A percentile compares a stretch with the other conserved stretches of the same genome.
phyloP scores from a whole-genome alignment of 164 flowering plant species.

The Nymphaea colorata region DNA sequence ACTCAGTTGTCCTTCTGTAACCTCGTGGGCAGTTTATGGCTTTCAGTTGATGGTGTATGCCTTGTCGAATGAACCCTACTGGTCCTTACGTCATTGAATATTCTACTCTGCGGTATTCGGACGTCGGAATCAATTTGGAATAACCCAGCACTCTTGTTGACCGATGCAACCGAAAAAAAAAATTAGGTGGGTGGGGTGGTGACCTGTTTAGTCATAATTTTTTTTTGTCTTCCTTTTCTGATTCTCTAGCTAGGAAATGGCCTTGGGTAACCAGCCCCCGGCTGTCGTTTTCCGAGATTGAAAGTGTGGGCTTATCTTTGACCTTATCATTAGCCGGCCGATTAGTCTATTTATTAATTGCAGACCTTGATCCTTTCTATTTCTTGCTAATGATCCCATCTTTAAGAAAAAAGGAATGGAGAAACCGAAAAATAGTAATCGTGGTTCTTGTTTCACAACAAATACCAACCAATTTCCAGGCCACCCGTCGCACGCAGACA shows the following conservation, averaged over 20 bases:
- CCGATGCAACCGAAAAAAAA: not conserved
- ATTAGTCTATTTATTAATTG: too few species aligned
- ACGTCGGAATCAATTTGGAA: not conserved
- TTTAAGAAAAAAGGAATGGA: too few species aligned
- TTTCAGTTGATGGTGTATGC: not conserved
- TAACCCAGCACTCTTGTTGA: not conserved
- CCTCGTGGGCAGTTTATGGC: not conserved
- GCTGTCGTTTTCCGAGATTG: not conserved
- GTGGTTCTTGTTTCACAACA: too few species aligned
- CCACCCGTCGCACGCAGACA: too few species aligned
- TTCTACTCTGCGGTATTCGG: not conserved
- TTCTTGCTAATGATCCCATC: too few species aligned
- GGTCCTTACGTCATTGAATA: not conserved
- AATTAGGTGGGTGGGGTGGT: not conserved
- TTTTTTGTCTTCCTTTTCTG: not conserved
- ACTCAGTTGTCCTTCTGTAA: not conserved
- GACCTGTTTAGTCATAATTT: not conserved
- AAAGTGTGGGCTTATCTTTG: not conserved
- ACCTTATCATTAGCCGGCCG: not conserved
- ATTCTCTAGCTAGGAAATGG: not conserved
- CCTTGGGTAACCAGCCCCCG: not conserved
- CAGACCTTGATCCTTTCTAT: too few species aligned
- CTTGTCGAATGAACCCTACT: not conserved
- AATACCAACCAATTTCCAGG: too few species aligned
- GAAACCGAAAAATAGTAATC: too few species aligned